Base-by-base conservation (phyloP, 441 rosid species). In the Omphalea diandra region DNA sequence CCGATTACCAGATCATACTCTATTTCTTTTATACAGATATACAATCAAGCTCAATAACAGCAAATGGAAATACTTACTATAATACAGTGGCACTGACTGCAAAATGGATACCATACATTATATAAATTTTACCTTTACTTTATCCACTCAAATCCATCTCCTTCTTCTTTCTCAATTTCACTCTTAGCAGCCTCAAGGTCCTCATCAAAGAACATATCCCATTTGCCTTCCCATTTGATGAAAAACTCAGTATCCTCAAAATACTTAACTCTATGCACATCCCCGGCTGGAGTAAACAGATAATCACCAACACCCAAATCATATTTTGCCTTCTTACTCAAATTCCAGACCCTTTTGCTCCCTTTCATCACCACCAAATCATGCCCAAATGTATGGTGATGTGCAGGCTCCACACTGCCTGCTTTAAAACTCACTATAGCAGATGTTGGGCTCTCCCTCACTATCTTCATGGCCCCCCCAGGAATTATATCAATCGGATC, bases 361-460 rank as follows among this genome's bases (percentile, higher is more conserved):
- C 96, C 94, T 59, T 81, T 73, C 50, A 84, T 67, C 64, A 88
- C 97, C 67, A 93, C 80, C 80, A 90, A 65, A 59, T 87, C 95
- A 71, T 93, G 98, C 0, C 98, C 96, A 41, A 86, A 93, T 1
- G 91, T 90, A 66, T 89, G 93, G 74, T 88, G 97, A 50, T 92
- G 97, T 1, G 94, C 96, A 0, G 93, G 97, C 71, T 92, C 97
- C 1, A 88, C 85, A 20, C 94, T 88, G 69, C 93, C 96, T 0
- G 96, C 93, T 43, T 77, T 80, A 27, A 92, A 90, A 33, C 84
- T 80, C 20, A 92, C 85, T 9, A 90, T 65, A 0, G 96, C 96
- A 2, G 90, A 87, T 3, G 97, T 90, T 3, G 91, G 96, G 22
- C 74, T 84, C 78, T 92, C 97, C 43, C 93, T 79, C 70, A 92